Conservation (phyloP, 2,329 filamentous ascomycete species). For the Balansia obtecta region DNA sequence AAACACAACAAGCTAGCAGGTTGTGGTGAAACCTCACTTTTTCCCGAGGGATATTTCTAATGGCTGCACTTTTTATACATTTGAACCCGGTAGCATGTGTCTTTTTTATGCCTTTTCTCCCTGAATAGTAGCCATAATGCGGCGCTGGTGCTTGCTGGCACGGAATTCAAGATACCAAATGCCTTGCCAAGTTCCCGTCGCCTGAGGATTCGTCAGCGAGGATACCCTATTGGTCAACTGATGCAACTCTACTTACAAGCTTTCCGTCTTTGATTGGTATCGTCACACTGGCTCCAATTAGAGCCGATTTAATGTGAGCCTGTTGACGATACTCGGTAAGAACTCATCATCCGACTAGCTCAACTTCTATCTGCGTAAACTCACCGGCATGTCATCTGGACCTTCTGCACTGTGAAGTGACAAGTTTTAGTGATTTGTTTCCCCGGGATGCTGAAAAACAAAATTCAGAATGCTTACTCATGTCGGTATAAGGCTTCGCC, state of each 20-base stretch:
- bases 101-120: conserved; percentile 52
- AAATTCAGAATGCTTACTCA: conserved; percentile 17
- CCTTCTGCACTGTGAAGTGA: conserved; percentile 55
- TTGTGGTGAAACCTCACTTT: background rate
- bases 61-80: background rate
- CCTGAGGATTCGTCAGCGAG: conserved; percentile 20
- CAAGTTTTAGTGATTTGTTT: background rate
- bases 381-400: conserved; percentile 81
- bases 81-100: background rate
- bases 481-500: conserved; percentile 72
- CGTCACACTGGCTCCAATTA: conserved; percentile 79
- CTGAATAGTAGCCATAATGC: conserved; percentile 86
- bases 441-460: background rate
- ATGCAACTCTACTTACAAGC: conserved; percentile 36
- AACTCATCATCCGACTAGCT: background rate
- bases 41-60: background rate
- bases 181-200: conserved; percentile 65
- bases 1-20: conserved; percentile 1
- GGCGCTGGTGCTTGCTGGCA: conserved; percentile 59
- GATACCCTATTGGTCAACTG: background rate
- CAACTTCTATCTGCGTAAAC: conserved; percentile 5
- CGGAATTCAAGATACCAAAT: conserved; percentile 95
- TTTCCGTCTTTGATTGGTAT: conserved; percentile 84
- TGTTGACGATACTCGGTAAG: conserved; percentile 18
- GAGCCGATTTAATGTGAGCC: conserved; percentile 85